These are phyloP conservation scores for Quercus rubra DNA, from an alignment of 306 rosid species.

Conservation along the genomic window DNA sequence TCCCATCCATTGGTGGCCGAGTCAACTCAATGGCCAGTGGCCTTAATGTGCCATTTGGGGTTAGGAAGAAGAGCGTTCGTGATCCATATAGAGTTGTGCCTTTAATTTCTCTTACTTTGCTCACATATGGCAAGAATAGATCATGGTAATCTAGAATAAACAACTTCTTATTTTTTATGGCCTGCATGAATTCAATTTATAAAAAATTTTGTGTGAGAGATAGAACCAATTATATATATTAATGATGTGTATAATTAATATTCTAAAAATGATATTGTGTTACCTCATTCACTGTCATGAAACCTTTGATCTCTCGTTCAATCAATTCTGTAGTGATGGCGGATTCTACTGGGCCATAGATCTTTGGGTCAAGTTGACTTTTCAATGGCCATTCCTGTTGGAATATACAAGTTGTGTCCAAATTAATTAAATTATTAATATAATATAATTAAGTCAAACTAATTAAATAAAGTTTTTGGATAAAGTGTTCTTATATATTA, in stretches of 20 bases:
- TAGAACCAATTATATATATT: background rate
- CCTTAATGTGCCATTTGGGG: conserved; percentile 39
- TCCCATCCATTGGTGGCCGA: conserved; percentile 63
- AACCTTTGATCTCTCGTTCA: conserved; percentile 55
- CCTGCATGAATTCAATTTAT: conserved; percentile 34
- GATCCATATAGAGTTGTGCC: conserved; percentile 82
- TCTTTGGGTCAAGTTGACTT: conserved; percentile 61
- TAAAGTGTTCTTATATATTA: too few relatives aligned
- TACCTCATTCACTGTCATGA: conserved; percentile 53
- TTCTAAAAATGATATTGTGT: too few relatives aligned
- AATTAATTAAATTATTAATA: too few relatives aligned
- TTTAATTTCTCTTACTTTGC: conserved; percentile 47
- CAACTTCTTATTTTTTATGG: conserved; percentile 56
- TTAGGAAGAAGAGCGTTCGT: conserved; percentile 65
- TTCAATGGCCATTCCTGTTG: conserved; percentile 87
- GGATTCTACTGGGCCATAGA: conserved; percentile 71
- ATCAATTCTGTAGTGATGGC: conserved; percentile 56
- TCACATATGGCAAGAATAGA: conserved; percentile 58
- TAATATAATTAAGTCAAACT: too few relatives aligned
- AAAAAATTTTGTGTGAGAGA: background rate
- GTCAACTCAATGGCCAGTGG: conserved; percentile 73
- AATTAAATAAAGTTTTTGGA: too few relatives aligned
- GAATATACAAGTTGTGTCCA: too few relatives aligned
- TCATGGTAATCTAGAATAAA: conserved; percentile 82
- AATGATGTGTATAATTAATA: background rate